Base-by-base conservation (phyloP, 2,329 filamentous ascomycete genomes). In the Dendrostoma leiphaemia region DNA sequence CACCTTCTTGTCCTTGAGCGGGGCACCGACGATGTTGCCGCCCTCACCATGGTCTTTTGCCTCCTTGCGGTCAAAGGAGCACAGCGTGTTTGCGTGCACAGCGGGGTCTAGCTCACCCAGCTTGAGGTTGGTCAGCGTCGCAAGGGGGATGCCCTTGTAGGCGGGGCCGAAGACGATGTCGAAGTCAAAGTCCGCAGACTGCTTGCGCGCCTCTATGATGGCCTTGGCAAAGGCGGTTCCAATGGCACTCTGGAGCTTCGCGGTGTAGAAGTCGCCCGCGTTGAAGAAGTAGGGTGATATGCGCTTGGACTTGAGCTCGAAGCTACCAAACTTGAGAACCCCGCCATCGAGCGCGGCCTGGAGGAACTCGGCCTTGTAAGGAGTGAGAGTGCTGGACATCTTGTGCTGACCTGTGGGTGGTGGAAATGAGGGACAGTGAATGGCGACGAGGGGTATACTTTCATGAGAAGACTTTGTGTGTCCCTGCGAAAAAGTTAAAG, bases 201-300 rank as follows among this genome's bases (percentile, higher is more conserved):
- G 69, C 31, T 70, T 63, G 62, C 73, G 71, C 19, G 77, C 74
- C 46, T 79, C 70, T 60, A 78, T 73, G 63, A 88, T 83, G 53
- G 83, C 79, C 61, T 80, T 72, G 40, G 93, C 93, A 72, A 93
- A 97, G 56, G 93, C 91, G 37, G 84, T 81, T 49, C 88, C 83
- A 62, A 96, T 89, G 53, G 91, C 84, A 59, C 82, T 82, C 60
- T 95, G 84, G 28, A 96, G 83, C 59, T 86, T 81, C 21, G 88
- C 88, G 49, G 86, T 86, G 79, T 94, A 91, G 74, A 97, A 95
- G 65, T 90, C 84, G 57, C 92, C 91, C 44, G 92, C 91, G 73
- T 96, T 97, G 85, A 97, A 96, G 80, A 97, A 97, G 81, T 97
- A 97, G 38, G 94, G 94, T 12, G 91, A 96, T 64, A 79, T 80